A percentile compares a stretch with the other conserved stretches of the same genome.
phyloP scores from a whole-genome alignment of 225 moss, liverwort and hornwort genomes.

The Anthoceros angustus region DNA sequence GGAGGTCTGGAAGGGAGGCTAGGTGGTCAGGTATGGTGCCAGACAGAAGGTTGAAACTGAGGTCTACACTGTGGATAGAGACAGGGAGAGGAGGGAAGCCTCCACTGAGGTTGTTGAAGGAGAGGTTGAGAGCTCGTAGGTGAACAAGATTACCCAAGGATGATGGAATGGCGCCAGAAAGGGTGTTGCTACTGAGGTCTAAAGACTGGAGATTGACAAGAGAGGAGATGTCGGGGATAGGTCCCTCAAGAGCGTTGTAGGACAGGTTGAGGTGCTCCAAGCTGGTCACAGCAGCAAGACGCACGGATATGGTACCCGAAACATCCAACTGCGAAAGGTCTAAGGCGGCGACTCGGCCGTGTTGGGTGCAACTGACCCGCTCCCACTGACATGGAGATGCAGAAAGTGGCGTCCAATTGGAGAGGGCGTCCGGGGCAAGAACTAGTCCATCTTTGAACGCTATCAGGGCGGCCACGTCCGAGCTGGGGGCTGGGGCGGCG shows the following conservation, averaged over 20 bases:
- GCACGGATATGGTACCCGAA: not conserved
- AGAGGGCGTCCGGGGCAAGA: not conserved
- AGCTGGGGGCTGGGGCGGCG: not conserved
- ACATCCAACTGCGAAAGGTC: not conserved
- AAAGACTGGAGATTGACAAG: not conserved
- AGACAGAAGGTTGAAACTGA: not conserved
- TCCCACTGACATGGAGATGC: not conserved
- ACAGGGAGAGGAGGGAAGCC: not conserved
- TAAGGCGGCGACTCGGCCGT: not conserved
- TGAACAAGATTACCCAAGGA: not conserved
- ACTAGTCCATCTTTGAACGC: not conserved
- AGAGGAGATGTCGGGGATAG: not conserved
- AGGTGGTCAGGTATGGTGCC: not conserved
- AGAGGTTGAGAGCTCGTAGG: not conserved
- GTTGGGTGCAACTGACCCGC: not conserved
- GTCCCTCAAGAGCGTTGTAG: not conserved
- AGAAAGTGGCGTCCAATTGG: not conserved
- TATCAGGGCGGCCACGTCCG: not conserved
- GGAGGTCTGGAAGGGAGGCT: not conserved
- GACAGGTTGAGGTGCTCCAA: not conserved
- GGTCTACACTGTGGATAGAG: not conserved
- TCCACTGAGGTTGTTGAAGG: not conserved
- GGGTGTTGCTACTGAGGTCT: slow-evolving; percentile 1
- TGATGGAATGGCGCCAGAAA: not conserved
- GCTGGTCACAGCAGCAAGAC: not conserved